Percentiles rank a stretch among this genome's conserved stretches.
phyloP scores from a whole-genome alignment of 2,329 filamentous ascomycete species.

The Ophiocordyceps camponoti-rufipedis region DNA sequence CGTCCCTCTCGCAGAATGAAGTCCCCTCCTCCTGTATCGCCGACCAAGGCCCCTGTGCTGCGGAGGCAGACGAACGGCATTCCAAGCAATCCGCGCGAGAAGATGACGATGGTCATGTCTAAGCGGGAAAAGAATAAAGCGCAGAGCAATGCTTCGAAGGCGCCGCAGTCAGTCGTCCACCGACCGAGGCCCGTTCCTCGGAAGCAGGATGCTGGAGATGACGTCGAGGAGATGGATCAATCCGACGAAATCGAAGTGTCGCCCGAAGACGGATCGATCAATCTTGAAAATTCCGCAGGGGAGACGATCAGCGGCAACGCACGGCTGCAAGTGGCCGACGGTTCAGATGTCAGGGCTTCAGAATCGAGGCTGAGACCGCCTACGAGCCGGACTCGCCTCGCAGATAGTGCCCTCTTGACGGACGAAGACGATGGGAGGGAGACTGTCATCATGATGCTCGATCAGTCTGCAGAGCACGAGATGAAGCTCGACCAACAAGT shows the following conservation, averaged over 20 bases:
- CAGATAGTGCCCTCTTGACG: conserved; percentile 1
- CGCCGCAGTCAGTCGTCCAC: conserved; percentile 25
- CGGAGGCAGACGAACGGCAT: conserved; percentile 26
- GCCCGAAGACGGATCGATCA: background rate
- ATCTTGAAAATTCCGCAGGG: background rate
- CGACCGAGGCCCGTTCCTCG: conserved; percentile 38
- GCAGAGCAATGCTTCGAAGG: conserved; percentile 9
- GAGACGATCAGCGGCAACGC: background rate
- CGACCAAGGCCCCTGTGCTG: conserved; percentile 19
- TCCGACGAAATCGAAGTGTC: background rate
- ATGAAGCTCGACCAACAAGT: conserved; percentile 1
- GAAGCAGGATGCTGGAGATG: background rate
- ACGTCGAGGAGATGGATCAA: background rate
- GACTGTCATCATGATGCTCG: conserved; percentile 26
- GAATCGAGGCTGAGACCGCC: background rate
- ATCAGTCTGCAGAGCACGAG: conserved; percentile 9
- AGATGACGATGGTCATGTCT: conserved; percentile 28
- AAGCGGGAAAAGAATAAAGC: conserved; percentile 22
- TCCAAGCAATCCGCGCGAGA: conserved; percentile 22
- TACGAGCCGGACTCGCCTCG: background rate
- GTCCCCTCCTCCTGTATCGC: conserved; percentile 5
- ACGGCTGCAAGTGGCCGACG: background rate
- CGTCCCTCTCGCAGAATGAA: conserved; percentile 12
- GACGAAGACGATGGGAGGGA: conserved; percentile 14
- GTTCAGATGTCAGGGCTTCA: background rate